Evolutionary conservation across 345 rosid species (phyloP).

Genomic region (Brassica juncea): DNA sequence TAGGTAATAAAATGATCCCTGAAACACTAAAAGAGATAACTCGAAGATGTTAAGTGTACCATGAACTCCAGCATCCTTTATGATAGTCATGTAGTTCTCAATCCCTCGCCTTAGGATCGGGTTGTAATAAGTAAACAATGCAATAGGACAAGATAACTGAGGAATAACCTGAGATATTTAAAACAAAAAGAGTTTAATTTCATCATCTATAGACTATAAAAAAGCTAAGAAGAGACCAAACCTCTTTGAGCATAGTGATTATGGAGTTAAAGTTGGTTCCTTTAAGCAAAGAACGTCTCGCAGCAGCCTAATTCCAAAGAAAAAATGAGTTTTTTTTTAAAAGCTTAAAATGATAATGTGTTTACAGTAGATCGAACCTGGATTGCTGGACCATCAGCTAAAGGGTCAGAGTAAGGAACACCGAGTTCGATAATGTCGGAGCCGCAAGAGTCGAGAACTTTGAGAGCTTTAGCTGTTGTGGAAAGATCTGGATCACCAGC

Average conservation of each 20-base stretch:
- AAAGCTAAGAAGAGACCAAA: neutral
- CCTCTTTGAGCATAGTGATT: constrained; percentile 77
- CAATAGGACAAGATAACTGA: constrained; percentile 75
- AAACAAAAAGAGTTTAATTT: neutral
- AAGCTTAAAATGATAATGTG: neutral
- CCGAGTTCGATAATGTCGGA: constrained; percentile 86
- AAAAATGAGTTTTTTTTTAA: neutral
- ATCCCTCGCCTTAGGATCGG: constrained; percentile 77
- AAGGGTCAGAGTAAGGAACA: constrained; percentile 87
- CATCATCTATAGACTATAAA: neutral
- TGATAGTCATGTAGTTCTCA: constrained; percentile 64
- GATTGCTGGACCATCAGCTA: constrained; percentile 92
- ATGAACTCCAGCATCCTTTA: constrained; percentile 68
- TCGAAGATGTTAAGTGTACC: constrained; percentile 45
- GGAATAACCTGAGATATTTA: constrained; percentile 61
- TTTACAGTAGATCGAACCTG: constrained; percentile 56
- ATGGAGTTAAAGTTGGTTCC: constrained; percentile 75
- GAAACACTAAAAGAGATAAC: constrained; percentile 2
- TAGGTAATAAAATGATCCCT: neutral
- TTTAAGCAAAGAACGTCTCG: constrained; percentile 74
- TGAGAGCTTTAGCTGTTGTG: constrained; percentile 82
- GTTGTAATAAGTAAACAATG: constrained; percentile 85
- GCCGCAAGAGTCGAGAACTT: constrained; percentile 77
- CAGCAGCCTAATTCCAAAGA: constrained; percentile 69
- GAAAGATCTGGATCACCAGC: constrained; percentile 98